Evolutionary conservation across 495 filamentous ascomycete species (phyloP).

Genomic region (Penicillium longicatenatum): DNA sequence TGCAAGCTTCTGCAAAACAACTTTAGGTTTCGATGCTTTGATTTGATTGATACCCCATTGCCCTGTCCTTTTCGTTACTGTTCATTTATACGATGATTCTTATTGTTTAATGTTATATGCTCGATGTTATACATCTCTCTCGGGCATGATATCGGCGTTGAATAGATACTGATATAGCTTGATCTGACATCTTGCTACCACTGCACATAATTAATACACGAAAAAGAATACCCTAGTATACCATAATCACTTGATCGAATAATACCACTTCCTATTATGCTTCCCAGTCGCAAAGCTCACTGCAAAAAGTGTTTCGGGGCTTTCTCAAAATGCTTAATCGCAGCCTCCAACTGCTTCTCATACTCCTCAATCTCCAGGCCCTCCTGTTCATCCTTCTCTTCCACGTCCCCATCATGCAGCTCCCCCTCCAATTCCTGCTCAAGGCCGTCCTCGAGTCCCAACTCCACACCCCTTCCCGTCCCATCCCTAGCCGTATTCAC

Average conservation of each 20-base stretch:
- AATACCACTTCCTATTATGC: not conserved
- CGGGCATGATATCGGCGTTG: constrained; percentile 7
- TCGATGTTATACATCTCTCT: constrained; percentile 2
- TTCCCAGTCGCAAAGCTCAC: not conserved
- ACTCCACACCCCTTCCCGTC: constrained; percentile 9
- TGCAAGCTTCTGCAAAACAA: constrained; percentile 73
- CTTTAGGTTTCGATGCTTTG: constrained; percentile 14
- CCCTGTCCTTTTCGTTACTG: constrained; percentile 6
- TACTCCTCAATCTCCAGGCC: constrained; percentile 25
- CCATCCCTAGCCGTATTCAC: constrained; percentile 15
- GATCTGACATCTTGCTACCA: constrained; percentile 7
- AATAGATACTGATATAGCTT: constrained; percentile 4
- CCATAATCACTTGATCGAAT: not conserved
- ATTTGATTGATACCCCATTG: constrained; percentile 23
- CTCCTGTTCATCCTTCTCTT: constrained; percentile 14
- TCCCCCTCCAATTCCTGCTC: not conserved
- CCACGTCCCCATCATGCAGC: constrained; percentile 5
- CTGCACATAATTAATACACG: constrained; percentile 15
- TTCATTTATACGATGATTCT: not conserved
- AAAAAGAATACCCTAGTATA: not conserved
- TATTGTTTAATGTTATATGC: not conserved
- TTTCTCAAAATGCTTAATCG: constrained; percentile 27
- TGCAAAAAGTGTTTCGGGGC: constrained; percentile 22
- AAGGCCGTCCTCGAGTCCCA: constrained; percentile 6
- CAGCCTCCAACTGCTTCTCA: constrained; percentile 25